Percentiles rank a stretch among this genome's conserved stretches.
Conservation (phyloP, 108 stramenopile genomes). For the Cyclostephanos tholiformis region DNA sequence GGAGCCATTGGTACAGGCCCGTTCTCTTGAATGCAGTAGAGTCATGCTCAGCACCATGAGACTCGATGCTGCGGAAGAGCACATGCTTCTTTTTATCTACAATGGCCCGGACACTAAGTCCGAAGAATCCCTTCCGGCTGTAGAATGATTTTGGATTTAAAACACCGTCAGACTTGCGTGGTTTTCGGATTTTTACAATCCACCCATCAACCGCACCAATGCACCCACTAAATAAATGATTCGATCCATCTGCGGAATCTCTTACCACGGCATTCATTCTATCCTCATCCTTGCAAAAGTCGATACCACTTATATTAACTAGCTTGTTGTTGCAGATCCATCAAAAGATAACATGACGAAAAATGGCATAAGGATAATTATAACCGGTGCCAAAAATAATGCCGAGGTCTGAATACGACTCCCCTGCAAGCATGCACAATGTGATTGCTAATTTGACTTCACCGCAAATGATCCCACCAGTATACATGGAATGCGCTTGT, state of each 20-base stretch:
- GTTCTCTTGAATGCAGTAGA: constrained; percentile 30
- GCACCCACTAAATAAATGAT: constrained; percentile 10
- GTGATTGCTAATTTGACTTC: constrained; percentile 31
- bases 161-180: constrained; percentile 2
- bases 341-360: background rate
- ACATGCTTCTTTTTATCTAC: constrained; percentile 25
- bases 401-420: constrained; percentile 14
- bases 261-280: constrained; percentile 7
- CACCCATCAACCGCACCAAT: constrained; percentile 29
- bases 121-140: constrained; percentile 43
- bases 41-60: constrained; percentile 22
- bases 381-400: constrained; percentile 13
- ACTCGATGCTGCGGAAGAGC: constrained; percentile 9
- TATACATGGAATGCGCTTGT: constrained; percentile 6
- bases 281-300: constrained; percentile 25
- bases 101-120: constrained; percentile 31
- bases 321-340: constrained; percentile 17
- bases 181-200: constrained; percentile 20
- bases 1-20: constrained; percentile 5
- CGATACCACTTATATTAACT: constrained; percentile 23
- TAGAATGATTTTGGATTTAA: constrained; percentile 33
- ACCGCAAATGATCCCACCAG: constrained; percentile 23
- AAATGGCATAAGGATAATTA: constrained; percentile 20
- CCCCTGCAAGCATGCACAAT: too few species aligned
- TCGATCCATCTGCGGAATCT: constrained; percentile 15